Evolutionary conservation across 2,329 filamentous ascomycete species (phyloP).

Genomic region (Colletotrichum horii): DNA sequence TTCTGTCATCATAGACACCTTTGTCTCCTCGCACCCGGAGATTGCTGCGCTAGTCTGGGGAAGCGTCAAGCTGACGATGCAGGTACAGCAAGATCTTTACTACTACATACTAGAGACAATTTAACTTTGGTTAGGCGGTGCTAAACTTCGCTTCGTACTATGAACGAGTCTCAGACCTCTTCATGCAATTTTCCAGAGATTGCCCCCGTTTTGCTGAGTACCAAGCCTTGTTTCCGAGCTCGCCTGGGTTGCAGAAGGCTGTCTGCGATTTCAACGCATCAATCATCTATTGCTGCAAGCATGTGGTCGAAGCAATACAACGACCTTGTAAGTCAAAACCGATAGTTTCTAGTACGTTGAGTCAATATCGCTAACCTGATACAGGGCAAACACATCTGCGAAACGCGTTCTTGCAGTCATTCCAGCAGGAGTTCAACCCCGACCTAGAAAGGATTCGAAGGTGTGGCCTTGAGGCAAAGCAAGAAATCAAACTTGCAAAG

Average conservation of each 20-base stretch:
- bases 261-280: background rate
- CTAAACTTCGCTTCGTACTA: background rate
- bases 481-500: background rate
- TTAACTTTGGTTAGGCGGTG: background rate
- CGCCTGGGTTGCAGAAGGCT: background rate
- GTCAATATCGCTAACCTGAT: accelerated
- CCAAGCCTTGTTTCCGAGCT: background rate
- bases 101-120: background rate
- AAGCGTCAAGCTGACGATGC: background rate
- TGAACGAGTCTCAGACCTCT: background rate
- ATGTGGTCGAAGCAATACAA: background rate
- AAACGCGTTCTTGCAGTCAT: background rate
- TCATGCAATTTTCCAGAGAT: background rate
- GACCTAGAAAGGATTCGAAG: background rate
- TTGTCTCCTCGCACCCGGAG: background rate
- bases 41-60: background rate
- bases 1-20: background rate
- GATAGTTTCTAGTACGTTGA: background rate
- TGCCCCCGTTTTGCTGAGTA: background rate
- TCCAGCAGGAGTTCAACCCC: background rate
- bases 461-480: background rate
- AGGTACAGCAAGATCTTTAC: background rate
- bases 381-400: background rate
- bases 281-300: background rate
- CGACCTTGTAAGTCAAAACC: background rate